phyloP scores from a whole-genome alignment of 345 rosid genomes.

The Eutrema japonicum region DNA sequence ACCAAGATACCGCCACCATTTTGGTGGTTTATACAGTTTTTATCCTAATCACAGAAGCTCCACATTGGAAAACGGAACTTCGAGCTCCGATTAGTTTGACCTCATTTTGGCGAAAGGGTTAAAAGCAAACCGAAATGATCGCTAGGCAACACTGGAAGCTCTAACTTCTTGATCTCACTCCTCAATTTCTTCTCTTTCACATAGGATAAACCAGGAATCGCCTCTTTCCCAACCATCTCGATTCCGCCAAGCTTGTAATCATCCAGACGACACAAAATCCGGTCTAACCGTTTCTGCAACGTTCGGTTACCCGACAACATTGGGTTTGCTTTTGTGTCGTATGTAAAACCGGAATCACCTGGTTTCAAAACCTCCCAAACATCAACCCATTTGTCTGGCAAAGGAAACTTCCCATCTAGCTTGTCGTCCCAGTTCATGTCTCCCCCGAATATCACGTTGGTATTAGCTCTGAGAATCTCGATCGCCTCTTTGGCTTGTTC shows the following conservation, averaged over 20 bases:
- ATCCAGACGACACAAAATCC: constrained; percentile 64
- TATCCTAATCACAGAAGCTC: constrained; percentile 14
- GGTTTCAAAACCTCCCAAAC: constrained; percentile 78
- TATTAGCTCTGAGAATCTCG: constrained; percentile 52
- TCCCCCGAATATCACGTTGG: constrained; percentile 81
- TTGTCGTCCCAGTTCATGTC: constrained; percentile 99
- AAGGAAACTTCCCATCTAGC: constrained; percentile 79
- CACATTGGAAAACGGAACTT: constrained; percentile 25
- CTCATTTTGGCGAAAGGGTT: constrained; percentile 55
- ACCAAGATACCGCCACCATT: neutral
- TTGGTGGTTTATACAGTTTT: constrained; percentile 5
- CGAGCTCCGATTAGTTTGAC: constrained; percentile 9
- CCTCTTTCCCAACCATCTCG: constrained; percentile 89
- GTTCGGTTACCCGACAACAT: constrained; percentile 85
- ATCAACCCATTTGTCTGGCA: constrained; percentile 73
- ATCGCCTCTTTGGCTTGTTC: constrained; percentile 75
- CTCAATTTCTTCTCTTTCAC: constrained; percentile 81
- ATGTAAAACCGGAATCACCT: constrained; percentile 79
- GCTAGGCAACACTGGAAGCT: constrained; percentile 93
- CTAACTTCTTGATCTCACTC: constrained; percentile 58
- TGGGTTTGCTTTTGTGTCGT: constrained; percentile 85
- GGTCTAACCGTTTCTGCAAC: constrained; percentile 75
- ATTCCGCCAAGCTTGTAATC: constrained; percentile 66
- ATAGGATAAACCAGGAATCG: constrained; percentile 70
- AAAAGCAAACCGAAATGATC: constrained; percentile 94